Conservation (phyloP, 257 asterid species). For the Plantago elongata region DNA sequence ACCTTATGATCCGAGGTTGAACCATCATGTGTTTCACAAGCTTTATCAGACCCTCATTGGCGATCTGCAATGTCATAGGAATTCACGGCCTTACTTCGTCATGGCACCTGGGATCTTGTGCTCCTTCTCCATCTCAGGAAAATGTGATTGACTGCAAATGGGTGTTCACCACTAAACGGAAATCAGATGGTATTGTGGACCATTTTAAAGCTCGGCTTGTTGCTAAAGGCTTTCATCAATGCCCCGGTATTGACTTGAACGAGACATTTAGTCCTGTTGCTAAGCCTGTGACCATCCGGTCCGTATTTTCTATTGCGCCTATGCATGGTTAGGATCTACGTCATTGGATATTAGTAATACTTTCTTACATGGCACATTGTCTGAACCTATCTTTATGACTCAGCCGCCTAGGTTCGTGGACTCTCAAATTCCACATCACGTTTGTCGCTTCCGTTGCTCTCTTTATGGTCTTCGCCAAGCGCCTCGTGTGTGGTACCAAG, state of each 20-base stretch:
- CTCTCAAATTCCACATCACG: not conserved
- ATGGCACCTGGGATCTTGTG: not conserved
- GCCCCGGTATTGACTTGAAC: not conserved
- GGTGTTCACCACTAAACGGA: not conserved
- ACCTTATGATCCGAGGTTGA: no score
- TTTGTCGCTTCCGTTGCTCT: no score
- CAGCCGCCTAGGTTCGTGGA: not conserved
- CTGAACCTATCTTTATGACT: not conserved
- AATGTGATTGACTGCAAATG: not conserved
- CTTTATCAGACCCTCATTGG: no score
- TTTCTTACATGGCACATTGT: not conserved
- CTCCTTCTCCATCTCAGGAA: not conserved
- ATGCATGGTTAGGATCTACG: not conserved
- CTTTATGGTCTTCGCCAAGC: not conserved
- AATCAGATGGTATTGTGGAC: not conserved
- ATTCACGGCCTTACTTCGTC: no score
- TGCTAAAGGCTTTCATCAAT: not conserved
- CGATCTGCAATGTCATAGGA: no score
- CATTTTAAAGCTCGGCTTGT: not conserved
- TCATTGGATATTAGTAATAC: not conserved
- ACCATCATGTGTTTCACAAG: no score
- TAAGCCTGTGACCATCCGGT: not conserved
- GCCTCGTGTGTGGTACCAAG: not conserved
- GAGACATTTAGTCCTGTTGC: not conserved
- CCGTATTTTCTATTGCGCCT: not conserved